These are phyloP conservation scores for Alectoria sarmentosa DNA, from an alignment of 495 filamentous ascomycete genomes.

Conservation along the genomic window DNA sequence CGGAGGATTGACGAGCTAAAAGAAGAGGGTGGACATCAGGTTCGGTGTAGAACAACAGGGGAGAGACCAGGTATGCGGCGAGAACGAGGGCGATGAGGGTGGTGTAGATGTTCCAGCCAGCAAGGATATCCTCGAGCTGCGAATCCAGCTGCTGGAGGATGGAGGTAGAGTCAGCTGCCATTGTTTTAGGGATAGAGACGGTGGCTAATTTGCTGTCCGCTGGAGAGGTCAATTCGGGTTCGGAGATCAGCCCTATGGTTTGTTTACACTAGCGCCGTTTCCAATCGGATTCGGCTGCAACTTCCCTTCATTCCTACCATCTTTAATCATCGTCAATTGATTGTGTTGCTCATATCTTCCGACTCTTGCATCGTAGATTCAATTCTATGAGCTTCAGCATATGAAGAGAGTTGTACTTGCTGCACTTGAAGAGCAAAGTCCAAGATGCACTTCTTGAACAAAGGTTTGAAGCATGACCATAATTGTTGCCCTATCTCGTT, in stretches of 20 bases:
- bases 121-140: conserved; percentile 56
- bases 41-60: conserved; percentile 53
- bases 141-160: conserved; percentile 51
- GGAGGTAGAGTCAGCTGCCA: conserved; percentile 11
- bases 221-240: not conserved
- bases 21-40: conserved; percentile 89
- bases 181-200: not conserved
- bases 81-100: conserved; percentile 55
- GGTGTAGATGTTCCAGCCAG: conserved; percentile 73
- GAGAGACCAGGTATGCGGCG: conserved; percentile 55
- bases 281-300: too few relatives aligned
- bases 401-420: not conserved
- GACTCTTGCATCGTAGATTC: not conserved
- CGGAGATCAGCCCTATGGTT: not conserved
- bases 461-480: too few relatives aligned
- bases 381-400: not conserved
- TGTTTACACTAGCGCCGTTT: not conserved
- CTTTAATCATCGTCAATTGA: not conserved
- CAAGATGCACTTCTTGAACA: not conserved
- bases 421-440: not conserved
- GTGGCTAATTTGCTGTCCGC: not conserved
- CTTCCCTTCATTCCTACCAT: not conserved
- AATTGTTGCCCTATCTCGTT: too few relatives aligned
- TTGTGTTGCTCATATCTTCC: not conserved
- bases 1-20: conserved; percentile 73